These are phyloP conservation scores for Brassica carinata DNA, from an alignment of 345 rosid species.

Conservation along the genomic window DNA sequence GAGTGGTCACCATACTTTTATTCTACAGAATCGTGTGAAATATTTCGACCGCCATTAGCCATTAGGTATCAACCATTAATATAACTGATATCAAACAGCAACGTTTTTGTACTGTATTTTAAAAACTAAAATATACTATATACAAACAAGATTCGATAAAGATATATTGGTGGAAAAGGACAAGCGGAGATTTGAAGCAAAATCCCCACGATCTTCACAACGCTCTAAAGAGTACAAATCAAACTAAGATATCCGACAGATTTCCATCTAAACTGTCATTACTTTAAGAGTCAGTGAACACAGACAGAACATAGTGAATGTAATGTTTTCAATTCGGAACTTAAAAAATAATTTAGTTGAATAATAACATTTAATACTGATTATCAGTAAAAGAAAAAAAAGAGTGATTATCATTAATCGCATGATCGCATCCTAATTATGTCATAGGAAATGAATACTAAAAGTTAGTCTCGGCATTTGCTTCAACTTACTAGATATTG, in stretches of 20 bases:
- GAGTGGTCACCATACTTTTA: background rate
- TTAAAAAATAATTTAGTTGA: background rate
- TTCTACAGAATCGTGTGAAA: constrained; percentile 3
- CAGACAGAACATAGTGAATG: background rate
- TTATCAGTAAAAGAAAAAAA: too few species aligned
- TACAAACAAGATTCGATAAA: background rate
- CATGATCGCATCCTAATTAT: too few species aligned
- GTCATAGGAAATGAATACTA: too few species aligned
- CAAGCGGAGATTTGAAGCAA: background rate
- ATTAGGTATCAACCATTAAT: constrained; percentile 1
- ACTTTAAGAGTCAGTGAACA: background rate
- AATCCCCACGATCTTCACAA: constrained; percentile 14
- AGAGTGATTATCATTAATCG: too few species aligned
- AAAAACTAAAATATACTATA: background rate
- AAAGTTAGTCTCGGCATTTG: background rate
- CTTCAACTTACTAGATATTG: background rate
- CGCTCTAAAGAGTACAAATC: background rate
- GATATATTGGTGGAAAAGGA: constrained; percentile 13
- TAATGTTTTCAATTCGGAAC: background rate
- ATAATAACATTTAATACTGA: background rate
- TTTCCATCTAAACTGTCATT: background rate
- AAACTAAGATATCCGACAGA: background rate
- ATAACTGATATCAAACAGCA: background rate
- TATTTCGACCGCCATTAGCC: background rate
- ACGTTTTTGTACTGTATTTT: background rate